These are phyloP conservation scores for Pyrenopolyporus hunteri DNA, from an alignment of 495 filamentous ascomycete species.

Conservation along the genomic window DNA sequence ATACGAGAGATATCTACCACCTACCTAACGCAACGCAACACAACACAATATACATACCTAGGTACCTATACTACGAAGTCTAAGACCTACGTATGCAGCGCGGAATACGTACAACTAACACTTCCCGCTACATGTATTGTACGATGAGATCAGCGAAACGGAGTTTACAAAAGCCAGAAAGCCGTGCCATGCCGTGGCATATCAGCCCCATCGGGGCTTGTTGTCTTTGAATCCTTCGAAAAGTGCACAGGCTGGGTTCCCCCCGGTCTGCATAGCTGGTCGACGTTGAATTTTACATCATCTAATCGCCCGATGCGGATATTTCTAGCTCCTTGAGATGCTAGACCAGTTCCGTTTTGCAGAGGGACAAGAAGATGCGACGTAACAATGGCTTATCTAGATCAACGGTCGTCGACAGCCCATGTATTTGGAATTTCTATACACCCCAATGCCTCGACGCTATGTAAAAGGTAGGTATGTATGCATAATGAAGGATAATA, in stretches of 20 bases:
- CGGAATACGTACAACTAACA: no score
- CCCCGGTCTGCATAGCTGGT: slow-evolving; percentile 1
- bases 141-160: slow-evolving; percentile 16
- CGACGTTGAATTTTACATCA: neutral
- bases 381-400: neutral
- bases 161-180: slow-evolving; percentile 2
- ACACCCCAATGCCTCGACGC: neutral
- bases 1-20: no score
- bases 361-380: neutral
- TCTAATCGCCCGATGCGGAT: slow-evolving; percentile 2
- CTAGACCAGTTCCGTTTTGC: no score
- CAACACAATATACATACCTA: no score
- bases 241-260: slow-evolving; percentile 6
- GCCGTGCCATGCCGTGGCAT: neutral
- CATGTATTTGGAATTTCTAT: neutral
- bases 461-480: no score
- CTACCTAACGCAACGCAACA: no score
- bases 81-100: no score
- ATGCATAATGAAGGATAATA: neutral
- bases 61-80: no score
- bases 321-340: neutral
- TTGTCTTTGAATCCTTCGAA: slow-evolving; percentile 20
- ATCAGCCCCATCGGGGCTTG: slow-evolving; percentile 19
- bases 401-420: no score
- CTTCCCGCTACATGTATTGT: no score